Percentiles rank a stretch among this genome's conserved stretches.
These are phyloP conservation scores for Eucalyptus sp. DNA, from an alignment of 345 rosid genomes.

Conservation along the genomic window DNA sequence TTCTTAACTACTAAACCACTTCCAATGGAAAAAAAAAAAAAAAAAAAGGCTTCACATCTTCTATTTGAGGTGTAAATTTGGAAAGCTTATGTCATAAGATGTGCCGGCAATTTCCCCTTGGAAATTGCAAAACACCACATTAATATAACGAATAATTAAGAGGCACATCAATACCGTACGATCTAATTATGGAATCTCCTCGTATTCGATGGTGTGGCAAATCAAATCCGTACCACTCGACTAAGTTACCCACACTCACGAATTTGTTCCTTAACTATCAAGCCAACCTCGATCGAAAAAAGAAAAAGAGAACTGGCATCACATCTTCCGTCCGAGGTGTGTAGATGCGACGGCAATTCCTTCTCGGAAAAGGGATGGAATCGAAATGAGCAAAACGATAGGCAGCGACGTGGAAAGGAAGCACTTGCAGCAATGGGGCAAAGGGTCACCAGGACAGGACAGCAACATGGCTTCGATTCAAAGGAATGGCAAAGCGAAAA, in stretches of 20 bases:
- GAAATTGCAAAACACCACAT: background rate
- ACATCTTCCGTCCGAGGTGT: background rate
- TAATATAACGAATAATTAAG: background rate
- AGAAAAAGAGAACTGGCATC: background rate
- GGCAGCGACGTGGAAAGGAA: background rate
- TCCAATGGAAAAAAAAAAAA: accelerated
- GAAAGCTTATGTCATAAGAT: background rate
- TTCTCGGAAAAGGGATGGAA: background rate
- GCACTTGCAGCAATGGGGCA: background rate
- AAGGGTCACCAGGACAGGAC: background rate
- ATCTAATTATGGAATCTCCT: background rate
- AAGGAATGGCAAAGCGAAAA: background rate
- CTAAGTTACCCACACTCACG: background rate
- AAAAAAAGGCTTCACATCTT: background rate
- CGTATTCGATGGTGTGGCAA: background rate
- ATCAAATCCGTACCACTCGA: background rate
- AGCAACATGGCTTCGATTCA: background rate
- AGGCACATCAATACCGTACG: background rate
- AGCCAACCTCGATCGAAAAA: background rate
- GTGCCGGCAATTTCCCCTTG: too few species aligned
- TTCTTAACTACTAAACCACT: too few species aligned
- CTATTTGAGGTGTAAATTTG: background rate
- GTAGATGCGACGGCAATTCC: background rate
- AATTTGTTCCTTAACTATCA: background rate
- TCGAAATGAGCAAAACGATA: background rate